Evolutionary conservation across 1,284 basidiomycete genomes (phyloP).

Genomic region (Boletus austroedulis): DNA sequence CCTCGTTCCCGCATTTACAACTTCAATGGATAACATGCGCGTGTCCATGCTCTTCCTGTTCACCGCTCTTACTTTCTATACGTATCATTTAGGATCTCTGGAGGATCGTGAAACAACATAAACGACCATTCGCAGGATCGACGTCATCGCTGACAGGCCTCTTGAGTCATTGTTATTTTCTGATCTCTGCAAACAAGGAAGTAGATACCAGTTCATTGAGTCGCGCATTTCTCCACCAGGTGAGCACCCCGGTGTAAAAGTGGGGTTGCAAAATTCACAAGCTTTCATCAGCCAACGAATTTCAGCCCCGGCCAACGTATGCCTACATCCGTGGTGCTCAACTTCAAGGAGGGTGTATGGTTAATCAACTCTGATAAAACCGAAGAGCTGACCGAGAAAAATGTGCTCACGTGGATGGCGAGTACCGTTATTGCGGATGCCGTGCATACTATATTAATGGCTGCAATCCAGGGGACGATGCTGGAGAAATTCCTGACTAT

Average conservation of each 20-base stretch:
- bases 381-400: constrained; percentile 53
- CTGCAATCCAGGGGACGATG: constrained; percentile 65
- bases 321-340: constrained; percentile 71
- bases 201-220: constrained; percentile 62
- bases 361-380: constrained; percentile 73
- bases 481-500: constrained; percentile 88
- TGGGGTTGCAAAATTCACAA: constrained; percentile 11
- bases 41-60: background rate
- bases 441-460: background rate
- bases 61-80: background rate
- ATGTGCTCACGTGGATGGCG: constrained; percentile 81
- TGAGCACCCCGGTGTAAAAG: constrained; percentile 31
- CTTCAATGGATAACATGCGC: constrained; percentile 75
- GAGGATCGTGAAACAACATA: constrained; percentile 57
- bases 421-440: constrained; percentile 22
- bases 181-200: constrained; percentile 63
- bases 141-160: constrained; percentile 90
- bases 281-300: constrained; percentile 45
- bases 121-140: constrained; percentile 75
- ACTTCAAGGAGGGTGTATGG: constrained; percentile 67
- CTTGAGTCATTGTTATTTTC: constrained; percentile 86
- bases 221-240: constrained; percentile 58
- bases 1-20: constrained; percentile 87
- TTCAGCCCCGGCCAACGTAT: constrained; percentile 84
- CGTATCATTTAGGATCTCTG: constrained; percentile 55